Evolutionary conservation across 768 basidiomycete genomes (phyloP).

Genomic region (Goffeauzyma gilvescens): DNA sequence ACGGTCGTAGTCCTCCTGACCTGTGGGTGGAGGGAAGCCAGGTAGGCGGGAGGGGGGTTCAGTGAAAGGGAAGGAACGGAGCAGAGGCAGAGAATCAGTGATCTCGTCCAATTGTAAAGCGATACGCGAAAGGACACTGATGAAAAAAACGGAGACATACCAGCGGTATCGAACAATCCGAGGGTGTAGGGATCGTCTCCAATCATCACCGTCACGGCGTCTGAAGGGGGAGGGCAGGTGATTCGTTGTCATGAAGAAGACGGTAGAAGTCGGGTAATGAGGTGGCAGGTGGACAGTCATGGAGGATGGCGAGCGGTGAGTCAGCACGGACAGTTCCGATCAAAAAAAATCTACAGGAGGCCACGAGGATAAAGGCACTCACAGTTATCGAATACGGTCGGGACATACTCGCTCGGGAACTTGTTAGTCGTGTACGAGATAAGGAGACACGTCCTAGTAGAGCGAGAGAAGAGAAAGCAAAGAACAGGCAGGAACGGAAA

Average conservation of each 20-base stretch:
- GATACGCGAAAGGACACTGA: too few species aligned
- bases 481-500: background rate
- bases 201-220: constrained; percentile 99
- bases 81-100: background rate
- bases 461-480: background rate
- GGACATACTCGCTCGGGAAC: constrained; percentile 65
- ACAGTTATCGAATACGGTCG: constrained; percentile 32
- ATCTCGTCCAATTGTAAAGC: too few species aligned
- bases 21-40: constrained; percentile 4
- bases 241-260: too few species aligned
- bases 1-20: constrained; percentile 97
- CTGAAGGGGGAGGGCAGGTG: too few species aligned
- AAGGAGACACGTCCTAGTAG: constrained; percentile 67
- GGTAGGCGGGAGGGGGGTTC: background rate
- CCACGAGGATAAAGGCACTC: too few species aligned
- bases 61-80: background rate
- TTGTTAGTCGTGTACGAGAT: constrained; percentile 93
- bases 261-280: too few species aligned
- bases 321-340: too few species aligned
- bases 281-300: too few species aligned
- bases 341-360: too few species aligned
- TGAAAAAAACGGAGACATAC: constrained; percentile 39
- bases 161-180: constrained; percentile 95
- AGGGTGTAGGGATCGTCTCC: constrained; percentile 98
- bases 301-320: too few species aligned